These are phyloP conservation scores for Heterobasidion occidentale DNA, from an alignment of 1,284 basidiomycete genomes.

Conservation along the genomic window DNA sequence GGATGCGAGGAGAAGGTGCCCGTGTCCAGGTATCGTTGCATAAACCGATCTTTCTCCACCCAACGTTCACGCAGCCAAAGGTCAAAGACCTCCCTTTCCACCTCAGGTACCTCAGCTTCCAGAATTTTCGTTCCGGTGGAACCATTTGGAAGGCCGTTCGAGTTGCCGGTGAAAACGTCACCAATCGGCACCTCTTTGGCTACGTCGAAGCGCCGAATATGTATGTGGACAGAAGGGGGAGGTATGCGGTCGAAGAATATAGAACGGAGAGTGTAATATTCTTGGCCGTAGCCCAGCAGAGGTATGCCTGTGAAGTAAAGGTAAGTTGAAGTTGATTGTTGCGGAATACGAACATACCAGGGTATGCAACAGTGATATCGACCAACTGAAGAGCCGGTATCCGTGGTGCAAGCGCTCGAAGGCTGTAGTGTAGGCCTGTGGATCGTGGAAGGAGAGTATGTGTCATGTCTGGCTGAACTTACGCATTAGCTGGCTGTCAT, in stretches of 20 bases:
- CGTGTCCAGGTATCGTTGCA: slow-evolving; percentile 54
- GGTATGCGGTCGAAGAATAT: slow-evolving; percentile 81
- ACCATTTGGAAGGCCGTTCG: slow-evolving; percentile 21
- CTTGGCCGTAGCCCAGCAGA: slow-evolving; percentile 67
- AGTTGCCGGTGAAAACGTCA: slow-evolving; percentile 32
- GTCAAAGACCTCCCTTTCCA: slow-evolving; percentile 72
- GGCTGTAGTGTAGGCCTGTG: slow-evolving; percentile 82
- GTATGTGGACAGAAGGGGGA: slow-evolving; percentile 84
- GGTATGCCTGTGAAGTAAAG: slow-evolving; percentile 46
- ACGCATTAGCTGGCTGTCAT: not conserved
- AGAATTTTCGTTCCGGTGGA: slow-evolving; percentile 21
- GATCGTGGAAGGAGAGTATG: slow-evolving; percentile 84
- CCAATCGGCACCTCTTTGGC: slow-evolving; percentile 60
- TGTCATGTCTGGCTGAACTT: slow-evolving; percentile 62
- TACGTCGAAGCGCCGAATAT: slow-evolving; percentile 73
- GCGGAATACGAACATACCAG: slow-evolving; percentile 38
- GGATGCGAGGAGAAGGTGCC: slow-evolving; percentile 27
- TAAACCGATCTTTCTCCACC: slow-evolving; percentile 75
- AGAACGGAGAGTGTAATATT: slow-evolving; percentile 82
- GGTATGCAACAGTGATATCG: slow-evolving; percentile 88
- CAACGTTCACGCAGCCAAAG: slow-evolving; percentile 78
- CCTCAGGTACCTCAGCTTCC: slow-evolving; percentile 56
- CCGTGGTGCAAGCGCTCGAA: slow-evolving; percentile 74
- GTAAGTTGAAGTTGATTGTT: no score
- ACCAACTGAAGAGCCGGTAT: slow-evolving; percentile 75